Conservation (phyloP, 371 early-diverging fungal species). For the Mortierella sp. region DNA sequence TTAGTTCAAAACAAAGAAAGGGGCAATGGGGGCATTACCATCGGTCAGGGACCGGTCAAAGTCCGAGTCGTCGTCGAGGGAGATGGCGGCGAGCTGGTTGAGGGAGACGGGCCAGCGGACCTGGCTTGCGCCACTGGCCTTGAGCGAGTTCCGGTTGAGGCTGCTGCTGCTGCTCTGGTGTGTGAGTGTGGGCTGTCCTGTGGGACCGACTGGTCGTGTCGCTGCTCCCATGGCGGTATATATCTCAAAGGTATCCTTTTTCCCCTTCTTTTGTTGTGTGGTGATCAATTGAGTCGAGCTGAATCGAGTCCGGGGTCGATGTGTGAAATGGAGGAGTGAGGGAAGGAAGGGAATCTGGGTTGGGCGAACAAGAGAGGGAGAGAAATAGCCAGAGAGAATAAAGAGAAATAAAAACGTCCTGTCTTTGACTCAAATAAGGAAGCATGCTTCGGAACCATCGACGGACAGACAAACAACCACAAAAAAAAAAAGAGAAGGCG, state of each 20-base stretch:
- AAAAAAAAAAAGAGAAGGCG: neutral
- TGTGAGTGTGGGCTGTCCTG: slow-evolving; percentile 1
- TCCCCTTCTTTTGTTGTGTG: too few relatives aligned
- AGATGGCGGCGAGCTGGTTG: slow-evolving; percentile 54
- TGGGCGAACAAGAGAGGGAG: too few relatives aligned
- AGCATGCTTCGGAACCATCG: too few relatives aligned
- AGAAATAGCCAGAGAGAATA: too few relatives aligned
- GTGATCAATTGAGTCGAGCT: too few relatives aligned
- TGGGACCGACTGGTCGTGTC: neutral
- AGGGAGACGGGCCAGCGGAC: slow-evolving; percentile 54
- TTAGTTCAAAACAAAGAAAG: neutral
- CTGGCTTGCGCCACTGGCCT: slow-evolving; percentile 18
- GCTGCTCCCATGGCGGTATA: slow-evolving; percentile 7
- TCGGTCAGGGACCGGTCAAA: slow-evolving; percentile 49
- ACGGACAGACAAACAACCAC: neutral
- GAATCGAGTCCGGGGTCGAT: too few relatives aligned
- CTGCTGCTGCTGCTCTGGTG: slow-evolving; percentile 19
- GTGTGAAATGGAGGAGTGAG: too few relatives aligned
- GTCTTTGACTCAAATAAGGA: too few relatives aligned
- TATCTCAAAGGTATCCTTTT: too few relatives aligned
- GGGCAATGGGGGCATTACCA: slow-evolving; percentile 24
- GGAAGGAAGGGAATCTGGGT: too few relatives aligned
- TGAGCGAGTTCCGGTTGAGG: slow-evolving; percentile 31
- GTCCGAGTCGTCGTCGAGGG: slow-evolving; percentile 57
- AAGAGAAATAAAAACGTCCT: neutral